Evolutionary conservation across 768 basidiomycete species (phyloP), one percentile per base, ranked within the genome.

Genomic region (Boletales sp.): DNA sequence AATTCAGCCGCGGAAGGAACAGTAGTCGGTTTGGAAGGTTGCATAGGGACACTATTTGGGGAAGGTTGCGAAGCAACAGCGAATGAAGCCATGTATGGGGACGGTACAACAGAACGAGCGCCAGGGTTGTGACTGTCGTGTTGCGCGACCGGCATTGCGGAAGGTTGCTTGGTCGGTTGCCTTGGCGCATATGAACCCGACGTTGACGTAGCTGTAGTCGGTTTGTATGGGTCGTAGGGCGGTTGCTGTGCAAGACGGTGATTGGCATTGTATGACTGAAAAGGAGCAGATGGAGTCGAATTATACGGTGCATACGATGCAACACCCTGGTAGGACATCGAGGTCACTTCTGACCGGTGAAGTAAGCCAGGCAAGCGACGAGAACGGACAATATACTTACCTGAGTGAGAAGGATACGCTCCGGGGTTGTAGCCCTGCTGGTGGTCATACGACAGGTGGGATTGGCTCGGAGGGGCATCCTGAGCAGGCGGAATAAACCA

Each of bases 1-100:
- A 72, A 81, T n/a, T 83, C 59, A 27, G 74, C 63, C 2, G 76
- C 67, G 3, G 75, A 66, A 15, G 74, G 71, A 6, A 66, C 53
- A 4, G 74, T 69, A 27, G 73, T 60, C 2, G 46, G 50, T 38
- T 62, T 57, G 18, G 74, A 59, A 37, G 67, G 59, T 24, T 69
- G 64, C 46, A 64, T 43, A 30, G 66, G 46, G 40, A 56, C 35
- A 45, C 60, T 46, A 43, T 60, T 66, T 27, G 61, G 36, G 51
- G 56, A 46, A 34, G 46, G 55, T 27, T 56, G 47, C 4, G 63
- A 51, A 21, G 53, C 38, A 24, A 50, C 49, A 37, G 45, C 35
- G 14, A 54, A 44, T 15, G 62, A 18, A 21, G 64, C 15, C 11
- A 61, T 43, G 37, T 70, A 57, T 19, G 65, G 40, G 12, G 63